These are phyloP conservation scores for Trichoderma atrobrunneum DNA, from an alignment of 2,329 filamentous ascomycete species.

Conservation along the genomic window DNA sequence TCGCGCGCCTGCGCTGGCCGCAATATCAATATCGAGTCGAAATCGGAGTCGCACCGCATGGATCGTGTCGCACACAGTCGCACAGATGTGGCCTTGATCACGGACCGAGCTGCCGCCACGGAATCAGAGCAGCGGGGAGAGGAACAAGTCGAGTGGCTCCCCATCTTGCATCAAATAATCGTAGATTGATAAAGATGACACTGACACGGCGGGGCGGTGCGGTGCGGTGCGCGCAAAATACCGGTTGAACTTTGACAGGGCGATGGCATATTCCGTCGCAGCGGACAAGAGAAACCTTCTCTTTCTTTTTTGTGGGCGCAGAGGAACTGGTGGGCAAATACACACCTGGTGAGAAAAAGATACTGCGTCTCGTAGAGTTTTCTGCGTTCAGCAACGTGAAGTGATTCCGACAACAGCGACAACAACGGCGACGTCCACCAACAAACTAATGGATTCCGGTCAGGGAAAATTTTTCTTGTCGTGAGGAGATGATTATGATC, in stretches of 20 bases:
- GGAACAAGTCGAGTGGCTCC: neutral
- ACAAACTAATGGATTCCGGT: slow-evolving; percentile 1
- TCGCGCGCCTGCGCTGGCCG: neutral
- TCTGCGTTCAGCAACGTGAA: neutral
- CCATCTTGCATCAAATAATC: neutral
- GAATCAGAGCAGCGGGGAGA: neutral
- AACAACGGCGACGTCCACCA: slow-evolving; percentile 18
- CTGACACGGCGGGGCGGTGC: no score
- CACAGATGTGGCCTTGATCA: neutral
- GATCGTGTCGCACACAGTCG: slow-evolving; percentile 17
- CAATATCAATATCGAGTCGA: neutral
- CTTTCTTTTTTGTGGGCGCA: neutral
- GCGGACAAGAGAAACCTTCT: neutral
- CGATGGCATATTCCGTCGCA: neutral
- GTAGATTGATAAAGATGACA: neutral
- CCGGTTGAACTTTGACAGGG: slow-evolving; percentile 5
- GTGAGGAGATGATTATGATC: slow-evolving; percentile 11
- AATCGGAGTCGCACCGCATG: slow-evolving; percentile 15
- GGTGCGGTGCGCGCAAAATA: neutral
- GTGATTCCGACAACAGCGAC: slow-evolving; percentile 15
- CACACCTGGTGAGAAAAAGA: neutral
- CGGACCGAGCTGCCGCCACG: neutral
- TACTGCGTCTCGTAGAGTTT: neutral
- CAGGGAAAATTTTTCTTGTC: slow-evolving; percentile 17
- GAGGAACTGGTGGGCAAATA: neutral